Evolutionary conservation across 225 moss, liverwort and hornwort species (phyloP).

Genomic region (Pleurozium schreberi): DNA sequence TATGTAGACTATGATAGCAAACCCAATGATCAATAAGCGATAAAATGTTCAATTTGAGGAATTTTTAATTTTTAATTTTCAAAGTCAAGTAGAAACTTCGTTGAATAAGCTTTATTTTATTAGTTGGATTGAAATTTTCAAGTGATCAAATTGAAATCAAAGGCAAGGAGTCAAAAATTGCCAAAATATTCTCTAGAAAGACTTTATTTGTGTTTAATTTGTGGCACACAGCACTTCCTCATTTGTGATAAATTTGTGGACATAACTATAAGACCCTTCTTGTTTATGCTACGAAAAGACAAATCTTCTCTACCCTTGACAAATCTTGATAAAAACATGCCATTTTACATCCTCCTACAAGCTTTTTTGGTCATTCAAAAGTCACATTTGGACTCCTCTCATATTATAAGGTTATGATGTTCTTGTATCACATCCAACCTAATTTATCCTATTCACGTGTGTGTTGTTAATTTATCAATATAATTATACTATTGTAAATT

Average conservation of each 20-base stretch:
- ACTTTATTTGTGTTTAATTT: neutral
- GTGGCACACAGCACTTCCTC: neutral
- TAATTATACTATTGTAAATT: too few relatives aligned
- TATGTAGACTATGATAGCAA: neutral
- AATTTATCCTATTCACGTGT: fast-evolving
- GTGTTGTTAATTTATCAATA: neutral
- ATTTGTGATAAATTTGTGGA: neutral
- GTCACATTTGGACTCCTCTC: fast-evolving
- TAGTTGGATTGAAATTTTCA: neutral
- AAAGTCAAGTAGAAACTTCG: neutral
- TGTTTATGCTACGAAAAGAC: fast-evolving
- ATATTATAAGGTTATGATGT: fast-evolving
- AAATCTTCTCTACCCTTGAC: neutral
- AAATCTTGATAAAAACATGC: fast-evolving
- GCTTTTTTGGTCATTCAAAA: neutral
- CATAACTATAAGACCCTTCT: fast-evolving
- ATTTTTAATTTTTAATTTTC: neutral
- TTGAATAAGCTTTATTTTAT: neutral
- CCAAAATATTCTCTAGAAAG: neutral
- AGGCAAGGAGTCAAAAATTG: neutral
- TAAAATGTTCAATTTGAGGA: neutral
- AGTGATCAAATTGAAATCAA: neutral
- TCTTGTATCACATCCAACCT: neutral
- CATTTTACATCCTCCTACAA: neutral
- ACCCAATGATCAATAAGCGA: neutral